phyloP scores from a whole-genome alignment of 768 basidiomycete genomes.

The Russula sp. region DNA sequence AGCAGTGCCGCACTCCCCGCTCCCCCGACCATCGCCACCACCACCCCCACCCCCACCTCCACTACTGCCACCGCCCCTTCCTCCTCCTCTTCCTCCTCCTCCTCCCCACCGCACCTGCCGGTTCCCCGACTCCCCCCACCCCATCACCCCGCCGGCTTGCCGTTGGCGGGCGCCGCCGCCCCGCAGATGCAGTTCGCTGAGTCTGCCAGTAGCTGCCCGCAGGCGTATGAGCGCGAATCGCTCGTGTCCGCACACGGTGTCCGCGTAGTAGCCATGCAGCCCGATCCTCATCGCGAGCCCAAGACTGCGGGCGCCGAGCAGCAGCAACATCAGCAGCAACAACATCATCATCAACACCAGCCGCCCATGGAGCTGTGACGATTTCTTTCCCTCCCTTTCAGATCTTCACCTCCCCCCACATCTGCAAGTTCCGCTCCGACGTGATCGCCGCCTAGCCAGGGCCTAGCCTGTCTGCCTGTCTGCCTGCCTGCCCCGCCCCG shows the following conservation, averaged over 20 bases:
- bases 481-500: not conserved
- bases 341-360: not conserved
- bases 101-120: not conserved
- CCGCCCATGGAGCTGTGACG: constrained; percentile 9
- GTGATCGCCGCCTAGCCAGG: not conserved
- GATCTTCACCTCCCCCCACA: not conserved
- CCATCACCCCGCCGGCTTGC: not conserved
- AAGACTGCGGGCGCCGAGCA: not conserved
- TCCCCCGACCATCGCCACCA: not conserved
- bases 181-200: constrained; percentile 10
- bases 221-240: constrained; percentile 8
- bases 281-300: not conserved
- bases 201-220: not conserved
- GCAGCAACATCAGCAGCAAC: not conserved
- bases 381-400: not conserved
- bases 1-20: constrained; percentile 29
- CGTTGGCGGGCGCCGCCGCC: not conserved
- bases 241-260: not conserved
- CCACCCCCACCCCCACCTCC: not conserved
- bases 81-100: not conserved
- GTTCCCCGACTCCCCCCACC: not conserved
- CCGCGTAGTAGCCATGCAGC: not conserved
- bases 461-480: no score
- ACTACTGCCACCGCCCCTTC: not conserved
- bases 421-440: not conserved